Evolutionary conservation across 2,329 filamentous ascomycete species (phyloP).

Genomic region (Plectosphaerella cucumerina): DNA sequence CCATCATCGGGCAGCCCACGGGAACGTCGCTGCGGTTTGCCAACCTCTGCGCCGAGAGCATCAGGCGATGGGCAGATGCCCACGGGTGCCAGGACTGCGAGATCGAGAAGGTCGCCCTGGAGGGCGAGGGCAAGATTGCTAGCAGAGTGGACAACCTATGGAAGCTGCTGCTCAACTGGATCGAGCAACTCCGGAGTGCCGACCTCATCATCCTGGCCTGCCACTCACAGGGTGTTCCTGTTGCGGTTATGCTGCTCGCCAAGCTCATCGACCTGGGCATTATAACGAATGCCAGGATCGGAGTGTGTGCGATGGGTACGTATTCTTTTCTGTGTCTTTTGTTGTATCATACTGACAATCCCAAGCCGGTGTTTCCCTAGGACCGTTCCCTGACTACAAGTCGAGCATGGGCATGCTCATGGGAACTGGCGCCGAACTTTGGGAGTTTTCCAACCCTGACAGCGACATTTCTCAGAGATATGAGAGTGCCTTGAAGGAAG

Average conservation of each 20-base stretch:
- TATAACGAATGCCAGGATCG: constrained; percentile 70
- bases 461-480: constrained; percentile 82
- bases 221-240: constrained; percentile 93
- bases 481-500: constrained; percentile 67
- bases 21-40: constrained; percentile 94
- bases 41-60: constrained; percentile 77
- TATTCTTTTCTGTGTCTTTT: constrained; percentile 6
- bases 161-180: constrained; percentile 93
- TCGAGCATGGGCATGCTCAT: constrained; percentile 81
- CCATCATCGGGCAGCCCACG: constrained; percentile 89
- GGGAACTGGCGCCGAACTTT: constrained; percentile 87
- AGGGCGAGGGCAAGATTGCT: constrained; percentile 88
- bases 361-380: constrained; percentile 84
- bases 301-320: constrained; percentile 73
- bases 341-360: constrained; percentile 1
- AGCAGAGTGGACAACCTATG: constrained; percentile 90
- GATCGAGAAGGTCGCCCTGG: constrained; percentile 89
- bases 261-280: constrained; percentile 90
- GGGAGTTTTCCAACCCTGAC: constrained; percentile 82
- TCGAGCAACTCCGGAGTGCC: constrained; percentile 80
- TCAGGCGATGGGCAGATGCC: constrained; percentile 74
- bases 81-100: constrained; percentile 71
- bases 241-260: constrained; percentile 85
- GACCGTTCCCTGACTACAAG: constrained; percentile 89
- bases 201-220: constrained; percentile 91